These are phyloP conservation scores for Clavulina sp. DNA, from an alignment of 768 basidiomycete genomes.

Conservation along the genomic window DNA sequence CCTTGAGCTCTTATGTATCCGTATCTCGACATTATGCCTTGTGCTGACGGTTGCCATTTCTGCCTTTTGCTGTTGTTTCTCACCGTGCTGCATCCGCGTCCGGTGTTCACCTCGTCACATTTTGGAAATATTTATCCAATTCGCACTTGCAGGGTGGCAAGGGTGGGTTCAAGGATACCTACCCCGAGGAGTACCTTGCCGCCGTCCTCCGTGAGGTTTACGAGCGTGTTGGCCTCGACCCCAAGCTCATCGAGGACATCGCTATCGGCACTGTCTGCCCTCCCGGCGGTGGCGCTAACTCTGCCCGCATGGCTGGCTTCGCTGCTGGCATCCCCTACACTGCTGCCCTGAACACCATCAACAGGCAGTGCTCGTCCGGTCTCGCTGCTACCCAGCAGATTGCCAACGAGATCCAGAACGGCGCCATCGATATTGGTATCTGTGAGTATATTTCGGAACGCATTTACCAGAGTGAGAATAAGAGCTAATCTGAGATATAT, in stretches of 20 bases:
- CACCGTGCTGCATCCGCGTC: background rate
- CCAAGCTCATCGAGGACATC: slow-evolving; percentile 68
- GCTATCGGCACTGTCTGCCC: slow-evolving; percentile 80
- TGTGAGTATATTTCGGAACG: slow-evolving; percentile 29
- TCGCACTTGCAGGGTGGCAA: slow-evolving; percentile 41
- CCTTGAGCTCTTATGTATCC: too few species aligned
- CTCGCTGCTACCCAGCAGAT: slow-evolving; percentile 68
- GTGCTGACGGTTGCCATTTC: background rate
- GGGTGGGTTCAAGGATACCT: slow-evolving; percentile 83
- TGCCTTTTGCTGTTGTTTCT: background rate
- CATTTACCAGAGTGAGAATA: background rate
- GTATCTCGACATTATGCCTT: background rate
- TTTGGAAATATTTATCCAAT: background rate
- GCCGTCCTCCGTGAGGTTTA: slow-evolving; percentile 62
- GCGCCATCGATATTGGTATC: slow-evolving; percentile 81
- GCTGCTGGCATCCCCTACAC: slow-evolving; percentile 71
- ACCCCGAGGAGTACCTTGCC: slow-evolving; percentile 64
- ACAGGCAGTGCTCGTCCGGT: slow-evolving; percentile 82
- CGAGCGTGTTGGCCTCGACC: slow-evolving; percentile 50
- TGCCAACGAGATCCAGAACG: slow-evolving; percentile 56
- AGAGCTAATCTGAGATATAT: background rate
- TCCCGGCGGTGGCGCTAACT: slow-evolving; percentile 62
- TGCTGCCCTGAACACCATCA: slow-evolving; percentile 60
- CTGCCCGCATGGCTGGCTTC: slow-evolving; percentile 75
- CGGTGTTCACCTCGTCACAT: too few species aligned